phyloP scores from a whole-genome alignment of 768 basidiomycete genomes.

The Tylopilus subfusipes region DNA sequence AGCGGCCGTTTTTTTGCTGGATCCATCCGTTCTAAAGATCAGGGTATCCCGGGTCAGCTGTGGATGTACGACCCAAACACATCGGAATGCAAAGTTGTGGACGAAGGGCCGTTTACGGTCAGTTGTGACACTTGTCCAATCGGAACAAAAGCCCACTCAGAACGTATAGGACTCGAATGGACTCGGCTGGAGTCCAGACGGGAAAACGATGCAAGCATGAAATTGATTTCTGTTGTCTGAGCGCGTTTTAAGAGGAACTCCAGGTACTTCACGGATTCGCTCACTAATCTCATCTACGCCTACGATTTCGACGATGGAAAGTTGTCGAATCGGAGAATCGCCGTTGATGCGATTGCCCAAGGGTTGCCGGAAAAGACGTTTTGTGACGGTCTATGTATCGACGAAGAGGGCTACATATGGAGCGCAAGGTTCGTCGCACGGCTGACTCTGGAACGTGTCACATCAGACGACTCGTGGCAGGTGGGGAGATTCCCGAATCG shows the following conservation, averaged over 20 bases:
- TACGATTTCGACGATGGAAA: constrained; percentile 52
- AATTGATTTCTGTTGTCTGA: constrained; percentile 1
- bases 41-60: constrained; percentile 51
- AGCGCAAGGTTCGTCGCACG: constrained; percentile 46
- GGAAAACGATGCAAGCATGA: constrained; percentile 19
- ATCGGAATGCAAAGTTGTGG: constrained; percentile 46
- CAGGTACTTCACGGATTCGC: constrained; percentile 71
- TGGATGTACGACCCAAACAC: constrained; percentile 56
- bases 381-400: constrained; percentile 66
- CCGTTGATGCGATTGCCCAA: constrained; percentile 53
- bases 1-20: constrained; percentile 65
- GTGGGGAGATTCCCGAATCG: constrained; percentile 61
- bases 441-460: constrained; percentile 3
- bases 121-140: constrained; percentile 14
- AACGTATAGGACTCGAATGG: constrained; percentile 18
- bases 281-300: constrained; percentile 61
- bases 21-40: constrained; percentile 50
- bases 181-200: constrained; percentile 22
- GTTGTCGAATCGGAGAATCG: constrained; percentile 52
- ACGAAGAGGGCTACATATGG: constrained; percentile 62
- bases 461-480: constrained; percentile 30
- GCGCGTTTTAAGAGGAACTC: constrained; percentile 5
- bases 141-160: not conserved
- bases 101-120: constrained; percentile 66
- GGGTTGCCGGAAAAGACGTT: constrained; percentile 49